A percentile compares a stretch with the other conserved stretches of the same genome.
phyloP scores from a whole-genome alignment of 306 rosid genomes.

The Geum urbanum region DNA sequence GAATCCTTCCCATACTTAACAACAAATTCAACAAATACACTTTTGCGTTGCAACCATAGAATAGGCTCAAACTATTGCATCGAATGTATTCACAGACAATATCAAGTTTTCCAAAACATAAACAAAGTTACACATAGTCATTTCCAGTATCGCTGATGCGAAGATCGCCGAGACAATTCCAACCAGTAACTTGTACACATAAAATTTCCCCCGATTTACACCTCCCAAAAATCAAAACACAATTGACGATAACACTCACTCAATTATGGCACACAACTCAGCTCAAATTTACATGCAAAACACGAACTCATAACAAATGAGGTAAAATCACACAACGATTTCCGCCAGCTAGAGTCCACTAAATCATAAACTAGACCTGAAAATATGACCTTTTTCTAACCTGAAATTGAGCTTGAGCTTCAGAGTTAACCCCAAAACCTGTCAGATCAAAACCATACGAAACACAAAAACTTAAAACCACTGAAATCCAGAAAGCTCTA shows the following conservation, averaged over 20 bases:
- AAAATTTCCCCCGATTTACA: too few species aligned
- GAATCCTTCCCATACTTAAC: background rate
- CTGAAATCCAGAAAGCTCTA: background rate
- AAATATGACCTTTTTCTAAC: slow-evolving; percentile 38
- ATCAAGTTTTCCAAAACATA: background rate
- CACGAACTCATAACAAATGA: background rate
- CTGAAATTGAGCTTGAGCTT: slow-evolving; percentile 44
- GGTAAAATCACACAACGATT: background rate
- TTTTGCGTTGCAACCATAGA: background rate
- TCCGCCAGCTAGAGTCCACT: background rate
- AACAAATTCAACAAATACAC: background rate
- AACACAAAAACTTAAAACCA: slow-evolving; percentile 16
- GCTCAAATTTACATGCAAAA: slow-evolving; percentile 1
- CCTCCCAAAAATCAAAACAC: slow-evolving; percentile 11
- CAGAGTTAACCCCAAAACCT: slow-evolving; percentile 46
- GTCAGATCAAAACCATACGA: slow-evolving; percentile 30
- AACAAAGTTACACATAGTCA: background rate
- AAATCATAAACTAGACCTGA: slow-evolving; percentile 2
- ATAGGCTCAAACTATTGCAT: background rate
- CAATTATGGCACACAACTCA: background rate
- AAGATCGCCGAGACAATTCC: too few species aligned
- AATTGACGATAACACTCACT: background rate
- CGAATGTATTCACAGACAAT: background rate
- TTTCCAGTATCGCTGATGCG: background rate
- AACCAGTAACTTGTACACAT: background rate